phyloP scores from a whole-genome alignment of 1,284 basidiomycete species.

The Lentinus polychrous region DNA sequence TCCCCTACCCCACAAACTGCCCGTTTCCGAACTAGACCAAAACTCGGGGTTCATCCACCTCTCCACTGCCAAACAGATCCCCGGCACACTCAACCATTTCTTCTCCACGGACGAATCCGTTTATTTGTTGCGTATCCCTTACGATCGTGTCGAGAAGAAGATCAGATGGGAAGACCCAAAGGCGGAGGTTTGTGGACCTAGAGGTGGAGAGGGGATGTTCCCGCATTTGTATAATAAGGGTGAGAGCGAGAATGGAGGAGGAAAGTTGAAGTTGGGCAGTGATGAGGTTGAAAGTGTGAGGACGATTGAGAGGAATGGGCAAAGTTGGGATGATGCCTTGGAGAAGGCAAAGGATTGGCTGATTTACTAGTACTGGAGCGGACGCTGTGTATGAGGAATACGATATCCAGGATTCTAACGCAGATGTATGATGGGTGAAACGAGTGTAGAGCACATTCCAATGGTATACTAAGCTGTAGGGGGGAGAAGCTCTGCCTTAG shows the following conservation, averaged over 20 bases:
- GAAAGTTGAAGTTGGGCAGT: slow-evolving; percentile 21
- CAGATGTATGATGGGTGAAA: too few relatives aligned
- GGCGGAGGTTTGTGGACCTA: slow-evolving; percentile 34
- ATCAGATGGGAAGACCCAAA: slow-evolving; percentile 43
- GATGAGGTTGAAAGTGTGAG: slow-evolving; percentile 22
- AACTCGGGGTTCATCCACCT: slow-evolving; percentile 54
- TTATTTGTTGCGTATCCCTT: slow-evolving; percentile 41
- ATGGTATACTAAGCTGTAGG: too few relatives aligned
- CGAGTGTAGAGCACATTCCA: too few relatives aligned
- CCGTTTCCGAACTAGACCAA: slow-evolving; percentile 34
- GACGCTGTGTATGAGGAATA: too few relatives aligned
- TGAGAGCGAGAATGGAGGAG: too few relatives aligned
- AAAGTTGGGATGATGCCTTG: slow-evolving; percentile 24
- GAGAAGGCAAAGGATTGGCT: slow-evolving; percentile 19
- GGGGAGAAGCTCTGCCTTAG: too few relatives aligned
- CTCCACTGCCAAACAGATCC: slow-evolving; percentile 50
- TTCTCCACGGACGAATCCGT: slow-evolving; percentile 37
- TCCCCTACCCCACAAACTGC: slow-evolving; percentile 24
- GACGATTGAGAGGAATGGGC: slow-evolving; percentile 17
- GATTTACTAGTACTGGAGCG: too few relatives aligned
- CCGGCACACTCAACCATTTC: slow-evolving; percentile 46
- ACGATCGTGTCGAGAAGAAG: slow-evolving; percentile 28
- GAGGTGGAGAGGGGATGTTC: slow-evolving; percentile 40
- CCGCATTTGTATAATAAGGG: slow-evolving; percentile 43
- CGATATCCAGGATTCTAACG: too few relatives aligned